Base-by-base conservation (phyloP, 2,329 filamentous ascomycete species). In the Exophiala sideris region DNA sequence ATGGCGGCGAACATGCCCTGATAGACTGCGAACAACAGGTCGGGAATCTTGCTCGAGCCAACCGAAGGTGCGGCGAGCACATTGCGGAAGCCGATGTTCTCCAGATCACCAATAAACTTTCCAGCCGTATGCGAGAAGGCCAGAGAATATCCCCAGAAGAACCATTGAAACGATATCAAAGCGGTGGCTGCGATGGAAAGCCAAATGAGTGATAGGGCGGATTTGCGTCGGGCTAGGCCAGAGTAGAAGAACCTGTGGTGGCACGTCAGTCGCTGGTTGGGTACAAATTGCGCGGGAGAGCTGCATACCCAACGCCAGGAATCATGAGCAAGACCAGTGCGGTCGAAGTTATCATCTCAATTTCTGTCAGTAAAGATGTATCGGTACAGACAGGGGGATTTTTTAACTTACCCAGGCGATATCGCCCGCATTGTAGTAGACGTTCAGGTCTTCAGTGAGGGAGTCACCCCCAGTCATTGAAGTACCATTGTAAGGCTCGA, bases 301-400 rank as follows among this genome's bases (percentile, higher is more conserved):
- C 58, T 36, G 50, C 71, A 61, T 73, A 83, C 79, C 82, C 91
- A 67, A 95, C 90, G 54, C 91, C 91, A 35, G 91, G 91, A 70
- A 95, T 90, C 90, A 95, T 95, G 68, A 95, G 84, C 64, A 95
- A 78, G 54, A 95, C 90, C 45, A 95, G 82, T 12, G 88, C 89
- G 3, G 89, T 82, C 33, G 83, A 84, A 49, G 84, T 83, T 65
- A 91, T 77, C 67, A 95, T 82, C 21, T 24, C 3, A 24, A 6
- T n/a, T n/a, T n/a, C n/a, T 29, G 24, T 29, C 24, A 8, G 24
- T 29, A 29, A 29, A 29, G 24, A 29, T 29, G 24, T 29, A 29
- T 29, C 24, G 5, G 2, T 5, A 8, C 5, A 29, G 24, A 29
- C 24, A 3, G 16, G 16, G 16, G 16, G 2, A 18, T 18, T 18